phyloP scores from a whole-genome alignment of 306 rosid species.

The Lotus japonicus region DNA sequence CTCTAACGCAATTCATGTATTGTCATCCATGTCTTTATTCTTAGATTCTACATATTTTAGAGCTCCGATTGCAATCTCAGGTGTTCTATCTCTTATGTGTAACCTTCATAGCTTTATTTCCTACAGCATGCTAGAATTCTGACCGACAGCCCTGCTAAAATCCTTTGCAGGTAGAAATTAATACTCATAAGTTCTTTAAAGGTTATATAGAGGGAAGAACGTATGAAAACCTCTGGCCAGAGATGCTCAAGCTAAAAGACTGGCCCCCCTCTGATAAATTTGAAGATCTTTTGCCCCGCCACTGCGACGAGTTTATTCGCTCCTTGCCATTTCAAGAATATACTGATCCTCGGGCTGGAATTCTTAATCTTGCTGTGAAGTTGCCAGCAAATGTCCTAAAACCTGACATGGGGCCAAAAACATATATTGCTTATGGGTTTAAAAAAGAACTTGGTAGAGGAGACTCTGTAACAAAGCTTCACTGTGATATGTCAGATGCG shows the following conservation, averaged over 20 bases:
- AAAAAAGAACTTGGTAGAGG: conserved; percentile 85
- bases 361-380: conserved; percentile 79
- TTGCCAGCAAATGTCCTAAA: conserved; percentile 63
- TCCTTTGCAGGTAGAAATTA: conserved; percentile 64
- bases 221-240: conserved; percentile 71
- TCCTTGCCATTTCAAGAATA: conserved; percentile 77
- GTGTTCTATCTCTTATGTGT: not conserved
- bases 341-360: conserved; percentile 69
- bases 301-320: conserved; percentile 77
- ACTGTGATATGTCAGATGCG: conserved; percentile 91
- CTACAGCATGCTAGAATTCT: not conserved
- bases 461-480: conserved; percentile 89
- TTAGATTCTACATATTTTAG: conserved; percentile 10
- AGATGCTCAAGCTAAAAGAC: conserved; percentile 89
- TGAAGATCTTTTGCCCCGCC: conserved; percentile 86
- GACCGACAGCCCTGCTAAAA: conserved; percentile 17
- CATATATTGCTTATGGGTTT: conserved; percentile 77
- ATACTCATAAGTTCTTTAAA: conserved; percentile 54
- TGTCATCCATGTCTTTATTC: not conserved
- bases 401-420: conserved; percentile 95
- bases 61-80: conserved; percentile 2
- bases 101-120: not conserved
- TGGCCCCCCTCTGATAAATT: conserved; percentile 93
- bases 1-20: not conserved
- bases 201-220: conserved; percentile 76